Percentiles rank a stretch among this genome's conserved stretches.
Conservation (phyloP, 108 stramenopile genomes). For the Cyclotella atomus region DNA sequence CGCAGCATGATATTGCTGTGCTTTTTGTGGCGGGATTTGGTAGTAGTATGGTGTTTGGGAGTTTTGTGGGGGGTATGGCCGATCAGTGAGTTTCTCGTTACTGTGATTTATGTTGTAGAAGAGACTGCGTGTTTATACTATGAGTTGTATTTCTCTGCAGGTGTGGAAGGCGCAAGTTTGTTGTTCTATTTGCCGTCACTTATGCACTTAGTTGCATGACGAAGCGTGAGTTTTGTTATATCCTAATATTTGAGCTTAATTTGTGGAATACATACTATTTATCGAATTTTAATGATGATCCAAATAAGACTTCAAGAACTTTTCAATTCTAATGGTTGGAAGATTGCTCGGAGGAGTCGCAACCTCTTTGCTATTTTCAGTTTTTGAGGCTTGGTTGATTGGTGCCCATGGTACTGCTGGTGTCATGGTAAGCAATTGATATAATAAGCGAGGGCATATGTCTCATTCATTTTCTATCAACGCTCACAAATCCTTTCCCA, state of each 20-base stretch:
- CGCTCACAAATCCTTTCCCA: neutral
- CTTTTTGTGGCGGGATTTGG: constrained; percentile 92
- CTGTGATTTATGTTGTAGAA: neutral
- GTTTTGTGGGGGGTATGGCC: constrained; percentile 77
- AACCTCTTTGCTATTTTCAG: constrained; percentile 87
- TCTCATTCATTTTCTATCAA: neutral
- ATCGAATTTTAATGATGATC: no score
- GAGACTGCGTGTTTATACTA: neutral
- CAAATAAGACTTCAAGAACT: constrained; percentile 66
- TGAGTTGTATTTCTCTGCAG: neutral
- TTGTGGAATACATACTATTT: no score
- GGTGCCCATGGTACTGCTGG: constrained; percentile 79
- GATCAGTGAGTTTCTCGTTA: constrained; percentile 40
- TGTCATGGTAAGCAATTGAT: constrained; percentile 34
- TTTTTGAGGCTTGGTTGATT: constrained; percentile 97
- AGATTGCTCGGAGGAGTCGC: constrained; percentile 92
- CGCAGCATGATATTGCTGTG: constrained; percentile 87
- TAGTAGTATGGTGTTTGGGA: constrained; percentile 79
- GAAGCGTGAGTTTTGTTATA: constrained; percentile 90
- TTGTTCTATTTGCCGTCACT: constrained; percentile 86
- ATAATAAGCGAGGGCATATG: no score
- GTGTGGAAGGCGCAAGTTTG: constrained; percentile 86
- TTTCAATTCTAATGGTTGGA: constrained; percentile 87
- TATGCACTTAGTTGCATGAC: constrained; percentile 86
- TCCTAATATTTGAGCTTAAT: no score